Evolutionary conservation across 257 asterid species (phyloP), one percentile per base, ranked within the genome.

Genomic region (Perilla frutescens): DNA sequence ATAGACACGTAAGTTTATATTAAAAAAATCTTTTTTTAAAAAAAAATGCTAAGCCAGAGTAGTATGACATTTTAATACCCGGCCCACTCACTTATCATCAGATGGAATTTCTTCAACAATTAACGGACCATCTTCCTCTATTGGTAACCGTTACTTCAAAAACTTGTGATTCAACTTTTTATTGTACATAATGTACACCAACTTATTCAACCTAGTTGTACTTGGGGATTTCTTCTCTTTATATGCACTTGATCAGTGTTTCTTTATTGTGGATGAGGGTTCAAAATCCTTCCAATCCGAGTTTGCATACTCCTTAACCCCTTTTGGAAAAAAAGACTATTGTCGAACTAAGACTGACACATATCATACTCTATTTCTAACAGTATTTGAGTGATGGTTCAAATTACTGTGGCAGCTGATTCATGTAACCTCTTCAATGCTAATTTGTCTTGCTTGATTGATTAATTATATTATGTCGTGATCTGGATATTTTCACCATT

Each of bases 211-310:
- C 26, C 1, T 20, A 20, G 26, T 20, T 20, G 26, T 20, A 20
- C 26, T 20, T 20, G 26, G 26, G 26, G 26, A 20, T 51, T 66
- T 41, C 32, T 34, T 60, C 48, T 31, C 39, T n/a, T 77, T 20
- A 20, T 20, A 62, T 66, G 39, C 76, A 71, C 58, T 57, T 12
- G 49, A 65, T 6, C 66, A 40, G 43, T 45, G 39, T 56, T 60
- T 10, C 6, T 39, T 36, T 68, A 39, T 31, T 69, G 49, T 61
- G 49, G 55, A 34, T 4, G 37, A 14, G 49, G 48, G 50, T 37
- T 63, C 31, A 45, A 26, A 45, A 15, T 8, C 31, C 34, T 62
- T 54, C 57, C 45, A 31, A 48, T 66, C 54, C 32, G 59, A 50
- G 53, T 37, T 49, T 55, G 15, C 45, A 29, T 54, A 8, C 66